Percentiles rank a stretch among this genome's conserved stretches.
phyloP scores from a whole-genome alignment of 176 grass and related monocot species.

The Pharus latifolius region DNA sequence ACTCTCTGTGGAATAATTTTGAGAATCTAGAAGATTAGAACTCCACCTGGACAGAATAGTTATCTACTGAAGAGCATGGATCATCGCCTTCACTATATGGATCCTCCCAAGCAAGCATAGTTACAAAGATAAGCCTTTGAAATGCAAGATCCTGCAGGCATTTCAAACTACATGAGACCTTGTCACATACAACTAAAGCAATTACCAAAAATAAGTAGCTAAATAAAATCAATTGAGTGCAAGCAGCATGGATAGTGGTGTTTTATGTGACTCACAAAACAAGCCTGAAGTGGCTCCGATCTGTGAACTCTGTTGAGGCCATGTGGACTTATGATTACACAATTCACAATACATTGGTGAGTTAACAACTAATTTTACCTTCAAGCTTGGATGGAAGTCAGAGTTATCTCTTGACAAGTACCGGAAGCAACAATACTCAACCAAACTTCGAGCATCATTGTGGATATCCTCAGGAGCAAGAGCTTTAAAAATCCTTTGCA shows the following conservation, averaged over 20 bases:
- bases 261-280: neutral
- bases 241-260: conserved; percentile 8
- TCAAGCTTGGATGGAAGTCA: conserved; percentile 78
- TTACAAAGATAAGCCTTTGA: conserved; percentile 95
- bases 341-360: conserved; percentile 1
- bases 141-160: conserved; percentile 74
- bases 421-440: conserved; percentile 97
- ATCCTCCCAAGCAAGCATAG: conserved; percentile 95
- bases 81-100: conserved; percentile 37
- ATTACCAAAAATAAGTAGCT: neutral
- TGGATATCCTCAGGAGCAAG: conserved; percentile 57
- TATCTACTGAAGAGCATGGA: conserved; percentile 34
- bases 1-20: neutral
- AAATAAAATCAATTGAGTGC: neutral
- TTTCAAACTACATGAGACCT: neutral
- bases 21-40: conserved; percentile 13
- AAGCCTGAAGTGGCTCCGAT: neutral
- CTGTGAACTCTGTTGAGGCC: neutral
- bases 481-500: conserved; percentile 71
- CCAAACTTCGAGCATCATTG: conserved; percentile 59
- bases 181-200: conserved; percentile 1
- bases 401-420: conserved; percentile 76
- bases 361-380: conserved; percentile 44
- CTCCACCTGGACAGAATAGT: conserved; percentile 62
- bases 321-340: neutral